Evolutionary conservation across 202 grass and related monocot species (phyloP).

Genomic region (Setaria italica): DNA sequence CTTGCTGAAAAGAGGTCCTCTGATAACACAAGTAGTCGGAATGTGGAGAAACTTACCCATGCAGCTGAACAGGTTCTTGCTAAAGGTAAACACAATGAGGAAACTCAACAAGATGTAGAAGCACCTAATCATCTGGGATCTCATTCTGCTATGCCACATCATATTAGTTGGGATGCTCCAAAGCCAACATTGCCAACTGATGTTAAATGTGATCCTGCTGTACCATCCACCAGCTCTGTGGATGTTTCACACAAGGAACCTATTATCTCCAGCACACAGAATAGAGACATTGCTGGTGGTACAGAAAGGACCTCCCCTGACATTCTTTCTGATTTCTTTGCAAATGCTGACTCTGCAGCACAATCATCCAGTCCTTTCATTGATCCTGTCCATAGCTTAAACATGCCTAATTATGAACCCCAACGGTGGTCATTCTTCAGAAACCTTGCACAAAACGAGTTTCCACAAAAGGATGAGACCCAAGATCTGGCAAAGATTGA

Average conservation of each 20-base stretch:
- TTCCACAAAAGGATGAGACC: conserved; percentile 66
- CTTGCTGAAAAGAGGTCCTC: conserved; percentile 51
- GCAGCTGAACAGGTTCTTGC: conserved; percentile 52
- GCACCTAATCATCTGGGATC: conserved; percentile 46
- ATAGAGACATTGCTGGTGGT: conserved; percentile 66
- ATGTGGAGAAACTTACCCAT: conserved; percentile 46
- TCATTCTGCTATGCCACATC: conserved; percentile 50
- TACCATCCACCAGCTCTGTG: conserved; percentile 44
- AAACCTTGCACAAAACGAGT: conserved; percentile 87
- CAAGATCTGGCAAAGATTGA: conserved; percentile 70
- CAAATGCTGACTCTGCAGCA: conserved; percentile 67
- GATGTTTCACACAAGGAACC: conserved; percentile 59
- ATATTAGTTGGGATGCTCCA: conserved; percentile 58
- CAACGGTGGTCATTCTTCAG: conserved; percentile 95
- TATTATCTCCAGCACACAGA: conserved; percentile 50
- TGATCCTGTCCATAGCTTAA: conserved; percentile 88
- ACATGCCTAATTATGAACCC: conserved; percentile 88
- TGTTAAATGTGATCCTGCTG: conserved; percentile 47
- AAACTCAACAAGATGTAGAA: conserved; percentile 44
- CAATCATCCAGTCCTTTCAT: conserved; percentile 69
- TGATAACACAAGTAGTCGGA: conserved; percentile 42
- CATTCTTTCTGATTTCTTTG: conserved; percentile 93
- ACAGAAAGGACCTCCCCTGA: conserved; percentile 72
- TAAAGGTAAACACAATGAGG: conserved; percentile 56
- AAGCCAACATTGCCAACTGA: conserved; percentile 40